Conservation (phyloP, 768 basidiomycete genomes). For the Panaeolus cyanescens region DNA sequence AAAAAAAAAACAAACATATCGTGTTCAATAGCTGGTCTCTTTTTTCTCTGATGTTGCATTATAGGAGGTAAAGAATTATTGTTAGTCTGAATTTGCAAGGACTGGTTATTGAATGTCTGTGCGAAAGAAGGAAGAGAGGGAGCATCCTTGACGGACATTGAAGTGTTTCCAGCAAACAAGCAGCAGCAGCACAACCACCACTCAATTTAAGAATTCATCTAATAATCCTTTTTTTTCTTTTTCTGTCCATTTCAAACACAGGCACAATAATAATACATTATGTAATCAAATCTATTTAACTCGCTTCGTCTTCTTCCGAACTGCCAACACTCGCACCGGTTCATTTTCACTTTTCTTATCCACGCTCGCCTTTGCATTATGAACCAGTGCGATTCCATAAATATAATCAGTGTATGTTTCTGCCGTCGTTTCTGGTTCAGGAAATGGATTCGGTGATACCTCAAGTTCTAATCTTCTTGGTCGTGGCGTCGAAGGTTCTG, state of each 20-base stretch:
- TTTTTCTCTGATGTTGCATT: slow-evolving; percentile 36
- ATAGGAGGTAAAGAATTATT: slow-evolving; percentile 71
- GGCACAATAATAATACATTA: slow-evolving; percentile 2
- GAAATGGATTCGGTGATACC: slow-evolving; percentile 66
- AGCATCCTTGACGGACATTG: slow-evolving; percentile 44
- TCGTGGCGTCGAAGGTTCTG: slow-evolving; percentile 52
- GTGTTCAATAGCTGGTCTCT: slow-evolving; percentile 27
- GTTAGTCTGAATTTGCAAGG: slow-evolving; percentile 49
- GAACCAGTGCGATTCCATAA: slow-evolving; percentile 56
- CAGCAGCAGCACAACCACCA: slow-evolving; percentile 5
- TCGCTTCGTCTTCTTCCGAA: slow-evolving; percentile 57
- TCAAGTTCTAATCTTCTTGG: slow-evolving; percentile 32
- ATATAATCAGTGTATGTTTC: slow-evolving; percentile 64
- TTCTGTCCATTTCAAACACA: slow-evolving; percentile 10
- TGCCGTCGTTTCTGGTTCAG: slow-evolving; percentile 61
- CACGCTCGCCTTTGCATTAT: slow-evolving; percentile 26
- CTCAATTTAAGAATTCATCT: too few species aligned
- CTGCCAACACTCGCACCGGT: slow-evolving; percentile 60
- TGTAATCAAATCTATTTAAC: neutral
- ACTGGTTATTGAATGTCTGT: slow-evolving; percentile 67
- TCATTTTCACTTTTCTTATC: slow-evolving; percentile 4
- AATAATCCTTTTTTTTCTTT: too few species aligned
- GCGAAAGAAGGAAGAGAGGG: slow-evolving; percentile 81
- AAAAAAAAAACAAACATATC: slow-evolving; percentile 35
- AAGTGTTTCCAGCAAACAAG: slow-evolving; percentile 12